Evolutionary conservation across 2,329 filamentous ascomycete species (phyloP).

Genomic region (Coniochaeta pulveracea): DNA sequence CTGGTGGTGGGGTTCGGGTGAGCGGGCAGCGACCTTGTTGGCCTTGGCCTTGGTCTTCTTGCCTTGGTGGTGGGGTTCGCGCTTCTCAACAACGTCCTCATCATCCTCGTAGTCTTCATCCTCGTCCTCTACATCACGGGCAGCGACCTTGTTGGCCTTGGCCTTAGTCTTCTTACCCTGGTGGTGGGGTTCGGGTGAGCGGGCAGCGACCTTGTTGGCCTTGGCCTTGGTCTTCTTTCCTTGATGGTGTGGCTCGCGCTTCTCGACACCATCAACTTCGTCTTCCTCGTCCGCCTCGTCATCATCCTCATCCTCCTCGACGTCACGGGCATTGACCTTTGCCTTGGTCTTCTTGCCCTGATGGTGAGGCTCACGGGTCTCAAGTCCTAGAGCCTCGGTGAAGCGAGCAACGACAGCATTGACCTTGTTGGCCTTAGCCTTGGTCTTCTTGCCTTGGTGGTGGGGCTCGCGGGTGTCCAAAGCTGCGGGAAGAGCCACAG

Average conservation of each 20-base stretch:
- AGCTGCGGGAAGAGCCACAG: constrained; percentile 11
- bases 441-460: constrained; percentile 13
- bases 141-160: background rate
- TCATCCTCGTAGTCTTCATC: background rate
- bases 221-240: constrained; percentile 1
- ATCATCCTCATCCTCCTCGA: constrained; percentile 8
- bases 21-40: constrained; percentile 10
- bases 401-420: constrained; percentile 40
- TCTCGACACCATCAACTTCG: background rate
- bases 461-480: constrained; percentile 10
- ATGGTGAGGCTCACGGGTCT: constrained; percentile 50
- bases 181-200: constrained; percentile 13
- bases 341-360: constrained; percentile 19
- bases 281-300: constrained; percentile 10
- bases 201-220: constrained; percentile 4
- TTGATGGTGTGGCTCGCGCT: constrained; percentile 54
- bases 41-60: constrained; percentile 10
- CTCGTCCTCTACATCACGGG: background rate
- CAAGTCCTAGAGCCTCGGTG: constrained; percentile 35
- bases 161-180: constrained; percentile 12
- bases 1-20: constrained; percentile 55
- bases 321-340: constrained; percentile 6
- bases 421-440: constrained; percentile 7
- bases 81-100: background rate
- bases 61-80: constrained; percentile 12